Conservation (phyloP, 352 stramenopile species). For the Stramenopiles sp. region DNA sequence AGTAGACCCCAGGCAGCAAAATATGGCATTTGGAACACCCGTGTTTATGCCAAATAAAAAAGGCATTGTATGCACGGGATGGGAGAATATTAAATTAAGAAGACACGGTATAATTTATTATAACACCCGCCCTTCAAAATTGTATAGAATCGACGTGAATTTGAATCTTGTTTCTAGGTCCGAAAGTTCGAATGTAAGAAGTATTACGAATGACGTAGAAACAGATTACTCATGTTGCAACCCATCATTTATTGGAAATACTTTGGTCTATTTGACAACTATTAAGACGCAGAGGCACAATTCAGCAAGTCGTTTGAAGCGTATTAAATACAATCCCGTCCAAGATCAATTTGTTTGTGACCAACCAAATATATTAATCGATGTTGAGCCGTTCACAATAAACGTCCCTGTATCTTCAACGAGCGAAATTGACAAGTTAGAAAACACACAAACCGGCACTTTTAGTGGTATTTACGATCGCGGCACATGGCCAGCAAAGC, state of each 20-base stretch:
- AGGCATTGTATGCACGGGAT: slow-evolving; percentile 41
- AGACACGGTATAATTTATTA: slow-evolving; percentile 56
- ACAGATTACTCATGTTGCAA: slow-evolving; percentile 29
- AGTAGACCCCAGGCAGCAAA: slow-evolving; percentile 34
- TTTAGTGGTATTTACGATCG: slow-evolving; percentile 22
- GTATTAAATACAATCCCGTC: slow-evolving; percentile 41
- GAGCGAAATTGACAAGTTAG: slow-evolving; percentile 27
- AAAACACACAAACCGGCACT: slow-evolving; percentile 24
- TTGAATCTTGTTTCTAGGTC: slow-evolving; percentile 22
- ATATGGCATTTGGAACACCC: slow-evolving; percentile 37
- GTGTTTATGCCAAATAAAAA: slow-evolving; percentile 37
- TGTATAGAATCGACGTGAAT: slow-evolving; percentile 33
- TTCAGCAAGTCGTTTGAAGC: slow-evolving; percentile 41
- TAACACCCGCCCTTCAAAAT: slow-evolving; percentile 44
- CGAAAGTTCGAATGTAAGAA: slow-evolving; percentile 30
- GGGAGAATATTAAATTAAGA: slow-evolving; percentile 35
- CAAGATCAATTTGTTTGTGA: slow-evolving; percentile 36
- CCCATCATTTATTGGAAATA: slow-evolving; percentile 39
- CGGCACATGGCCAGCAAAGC: slow-evolving; percentile 29
- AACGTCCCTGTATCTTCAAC: slow-evolving; percentile 37
- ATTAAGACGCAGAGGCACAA: slow-evolving; percentile 43
- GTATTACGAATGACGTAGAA: no score
- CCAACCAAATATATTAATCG: slow-evolving; percentile 18
- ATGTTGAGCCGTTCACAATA: slow-evolving; percentile 34
- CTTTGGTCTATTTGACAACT: slow-evolving; percentile 44